These are phyloP conservation scores for Didymosphaeria variabile DNA, from an alignment of 2,329 filamentous ascomycete genomes.

Conservation along the genomic window DNA sequence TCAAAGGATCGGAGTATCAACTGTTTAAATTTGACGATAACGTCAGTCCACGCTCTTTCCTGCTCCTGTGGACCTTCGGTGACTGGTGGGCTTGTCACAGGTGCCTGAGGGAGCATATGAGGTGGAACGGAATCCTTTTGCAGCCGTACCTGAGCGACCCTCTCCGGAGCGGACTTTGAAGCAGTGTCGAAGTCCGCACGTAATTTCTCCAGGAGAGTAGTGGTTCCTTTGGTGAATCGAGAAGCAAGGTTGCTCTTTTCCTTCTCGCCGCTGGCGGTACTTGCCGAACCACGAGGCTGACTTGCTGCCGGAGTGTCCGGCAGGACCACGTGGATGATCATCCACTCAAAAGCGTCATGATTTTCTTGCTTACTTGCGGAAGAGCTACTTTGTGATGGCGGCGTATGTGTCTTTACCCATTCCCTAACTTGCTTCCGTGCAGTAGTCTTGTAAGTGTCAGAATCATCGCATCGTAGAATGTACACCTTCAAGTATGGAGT, in stretches of 20 bases:
- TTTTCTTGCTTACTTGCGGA: slow-evolving; percentile 77
- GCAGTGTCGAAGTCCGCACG: slow-evolving; percentile 87
- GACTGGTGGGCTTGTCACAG: slow-evolving; percentile 44
- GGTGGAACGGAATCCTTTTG: slow-evolving; percentile 58
- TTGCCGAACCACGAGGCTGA: slow-evolving; percentile 71
- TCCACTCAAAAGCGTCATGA: slow-evolving; percentile 95
- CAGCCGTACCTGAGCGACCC: slow-evolving; percentile 85
- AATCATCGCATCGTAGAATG: slow-evolving; percentile 92
- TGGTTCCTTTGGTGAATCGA: slow-evolving; percentile 80
- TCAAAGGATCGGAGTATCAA: slow-evolving; percentile 92
- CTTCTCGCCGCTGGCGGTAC: slow-evolving; percentile 61
- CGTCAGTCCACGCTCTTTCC: slow-evolving; percentile 81
- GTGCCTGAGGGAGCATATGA: slow-evolving; percentile 55
- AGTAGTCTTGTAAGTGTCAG: slow-evolving; percentile 86
- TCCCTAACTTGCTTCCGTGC: slow-evolving; percentile 83
- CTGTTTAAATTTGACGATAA: slow-evolving; percentile 86
- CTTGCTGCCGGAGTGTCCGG: slow-evolving; percentile 84
- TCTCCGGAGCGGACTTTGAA: slow-evolving; percentile 76
- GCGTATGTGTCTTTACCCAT: slow-evolving; percentile 83
- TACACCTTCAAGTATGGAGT: slow-evolving; percentile 95
- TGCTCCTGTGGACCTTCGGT: slow-evolving; percentile 78
- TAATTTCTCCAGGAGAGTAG: slow-evolving; percentile 87
- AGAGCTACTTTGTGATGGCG: slow-evolving; percentile 63
- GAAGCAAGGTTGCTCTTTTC: slow-evolving; percentile 73
- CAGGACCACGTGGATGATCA: slow-evolving; percentile 90